A percentile compares a stretch with the other conserved stretches of the same genome.
Evolutionary conservation across 2,329 filamentous ascomycete genomes (phyloP).

Genomic region (Colletotrichum sp.): DNA sequence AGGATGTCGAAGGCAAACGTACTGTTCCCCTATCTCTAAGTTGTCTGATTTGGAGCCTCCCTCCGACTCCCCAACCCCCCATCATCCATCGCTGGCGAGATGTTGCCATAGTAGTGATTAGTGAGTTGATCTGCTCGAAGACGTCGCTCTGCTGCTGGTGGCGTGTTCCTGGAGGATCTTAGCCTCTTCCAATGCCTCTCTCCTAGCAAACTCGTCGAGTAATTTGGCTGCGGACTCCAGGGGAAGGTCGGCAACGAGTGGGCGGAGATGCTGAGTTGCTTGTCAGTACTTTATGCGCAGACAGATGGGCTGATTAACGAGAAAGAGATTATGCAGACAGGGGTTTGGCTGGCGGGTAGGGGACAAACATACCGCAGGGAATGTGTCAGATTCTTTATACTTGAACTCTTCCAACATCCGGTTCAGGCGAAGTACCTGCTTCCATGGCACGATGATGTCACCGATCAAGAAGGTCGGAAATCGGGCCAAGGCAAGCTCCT

Average conservation of each 20-base stretch:
- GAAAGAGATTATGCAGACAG: not conserved
- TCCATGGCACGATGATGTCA: conserved; percentile 40
- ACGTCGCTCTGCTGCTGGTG: conserved; percentile 17
- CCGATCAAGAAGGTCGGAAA: conserved; percentile 33
- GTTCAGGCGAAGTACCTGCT: conserved; percentile 36
- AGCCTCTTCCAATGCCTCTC: conserved; percentile 21
- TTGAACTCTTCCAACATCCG: conserved; percentile 39
- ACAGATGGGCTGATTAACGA: not conserved
- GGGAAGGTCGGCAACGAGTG: conserved; percentile 25
- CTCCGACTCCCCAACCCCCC: not conserved
- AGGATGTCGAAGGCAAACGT: not conserved
- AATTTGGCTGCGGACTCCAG: conserved; percentile 25
- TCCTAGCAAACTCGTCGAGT: conserved; percentile 24
- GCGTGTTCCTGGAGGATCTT: conserved; percentile 20
- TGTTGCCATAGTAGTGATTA: not conserved
- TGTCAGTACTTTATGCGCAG: not conserved
- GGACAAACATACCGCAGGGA: conserved; percentile 24
- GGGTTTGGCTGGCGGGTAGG: not conserved
- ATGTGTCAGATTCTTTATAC: conserved; percentile 33
- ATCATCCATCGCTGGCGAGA: not conserved
- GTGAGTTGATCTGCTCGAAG: conserved; percentile 18
- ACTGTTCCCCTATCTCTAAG: not conserved
- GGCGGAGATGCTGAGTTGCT: conserved; percentile 12
- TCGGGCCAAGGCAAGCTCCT: conserved; percentile 37
- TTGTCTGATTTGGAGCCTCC: not conserved